These are phyloP conservation scores for Corynascus novoguineensis DNA, from an alignment of 495 filamentous ascomycete genomes.

Conservation along the genomic window DNA sequence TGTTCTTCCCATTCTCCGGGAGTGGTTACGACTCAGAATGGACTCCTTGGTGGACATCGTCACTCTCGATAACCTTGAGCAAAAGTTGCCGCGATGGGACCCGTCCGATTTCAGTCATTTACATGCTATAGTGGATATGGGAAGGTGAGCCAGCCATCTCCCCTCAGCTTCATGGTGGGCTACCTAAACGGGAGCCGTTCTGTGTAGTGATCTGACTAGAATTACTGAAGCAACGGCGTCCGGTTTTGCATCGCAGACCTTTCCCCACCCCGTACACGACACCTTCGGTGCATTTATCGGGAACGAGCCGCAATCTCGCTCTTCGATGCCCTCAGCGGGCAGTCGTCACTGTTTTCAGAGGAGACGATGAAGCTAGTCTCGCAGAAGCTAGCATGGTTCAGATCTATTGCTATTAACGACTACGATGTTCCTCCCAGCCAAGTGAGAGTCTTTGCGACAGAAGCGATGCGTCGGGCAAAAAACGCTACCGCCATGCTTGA, in stretches of 20 bases:
- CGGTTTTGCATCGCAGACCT: conserved; percentile 87
- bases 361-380: conserved; percentile 59
- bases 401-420: conserved; percentile 57
- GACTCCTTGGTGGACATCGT: conserved; percentile 34
- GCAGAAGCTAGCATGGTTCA: conserved; percentile 61
- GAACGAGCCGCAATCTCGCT: conserved; percentile 77
- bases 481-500: conserved; percentile 65
- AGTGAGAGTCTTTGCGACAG: conserved; percentile 75
- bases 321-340: conserved; percentile 71
- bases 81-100: conserved; percentile 45
- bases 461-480: conserved; percentile 76
- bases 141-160: conserved; percentile 51
- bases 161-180: not conserved
- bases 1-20: not conserved
- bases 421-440: conserved; percentile 59
- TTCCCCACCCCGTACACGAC: conserved; percentile 59
- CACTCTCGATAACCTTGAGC: conserved; percentile 46
- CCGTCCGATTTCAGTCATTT: conserved; percentile 40
- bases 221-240: conserved; percentile 74
- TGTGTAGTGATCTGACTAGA: conserved; percentile 12
- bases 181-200: no score
- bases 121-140: conserved; percentile 66
- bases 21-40: conserved; percentile 14
- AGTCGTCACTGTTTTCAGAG: conserved; percentile 54
- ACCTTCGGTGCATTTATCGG: conserved; percentile 70